Percentiles rank a stretch among this genome's conserved stretches.
Conservation (phyloP, 169 alveolate species). For the Babesia ovata region DNA sequence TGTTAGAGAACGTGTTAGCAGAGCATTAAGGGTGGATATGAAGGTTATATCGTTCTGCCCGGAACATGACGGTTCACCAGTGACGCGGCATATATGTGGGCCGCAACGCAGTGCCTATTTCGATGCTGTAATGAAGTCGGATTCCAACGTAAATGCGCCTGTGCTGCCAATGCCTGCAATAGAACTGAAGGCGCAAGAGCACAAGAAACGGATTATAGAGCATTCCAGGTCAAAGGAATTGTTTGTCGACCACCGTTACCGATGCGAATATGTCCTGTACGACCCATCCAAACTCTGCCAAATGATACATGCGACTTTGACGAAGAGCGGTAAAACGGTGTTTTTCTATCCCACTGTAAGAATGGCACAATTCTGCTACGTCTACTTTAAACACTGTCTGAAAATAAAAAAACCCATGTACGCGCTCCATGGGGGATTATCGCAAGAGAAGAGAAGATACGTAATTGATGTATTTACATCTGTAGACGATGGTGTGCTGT, state of each 20-base stretch:
- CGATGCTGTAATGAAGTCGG: background rate
- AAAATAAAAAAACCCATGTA: background rate
- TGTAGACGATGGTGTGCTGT: constrained; percentile 40
- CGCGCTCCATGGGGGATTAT: constrained; percentile 55
- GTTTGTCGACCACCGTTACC: constrained; percentile 4
- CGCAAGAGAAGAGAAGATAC: constrained; percentile 56
- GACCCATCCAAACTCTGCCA: constrained; percentile 34
- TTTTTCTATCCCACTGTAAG: constrained; percentile 66
- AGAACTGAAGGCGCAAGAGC: constrained; percentile 35
- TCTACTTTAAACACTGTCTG: constrained; percentile 49
- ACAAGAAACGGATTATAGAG: constrained; percentile 7
- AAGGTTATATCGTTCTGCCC: constrained; percentile 57
- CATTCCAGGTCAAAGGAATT: constrained; percentile 23
- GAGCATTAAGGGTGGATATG: constrained; percentile 58
- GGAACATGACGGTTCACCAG: constrained; percentile 14
- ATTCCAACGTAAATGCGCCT: background rate
- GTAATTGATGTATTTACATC: constrained; percentile 44
- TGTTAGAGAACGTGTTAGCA: constrained; percentile 39
- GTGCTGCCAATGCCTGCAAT: background rate
- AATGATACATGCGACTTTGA: constrained; percentile 8
- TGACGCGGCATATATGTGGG: constrained; percentile 61
- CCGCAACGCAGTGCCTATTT: constrained; percentile 48
- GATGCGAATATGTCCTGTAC: constrained; percentile 45
- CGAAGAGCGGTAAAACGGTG: constrained; percentile 18
- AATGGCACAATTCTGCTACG: constrained; percentile 65